A percentile compares a stretch with the other conserved stretches of the same genome.
Conservation (phyloP, 257 asterid genomes). For the Petrea volubilis region DNA sequence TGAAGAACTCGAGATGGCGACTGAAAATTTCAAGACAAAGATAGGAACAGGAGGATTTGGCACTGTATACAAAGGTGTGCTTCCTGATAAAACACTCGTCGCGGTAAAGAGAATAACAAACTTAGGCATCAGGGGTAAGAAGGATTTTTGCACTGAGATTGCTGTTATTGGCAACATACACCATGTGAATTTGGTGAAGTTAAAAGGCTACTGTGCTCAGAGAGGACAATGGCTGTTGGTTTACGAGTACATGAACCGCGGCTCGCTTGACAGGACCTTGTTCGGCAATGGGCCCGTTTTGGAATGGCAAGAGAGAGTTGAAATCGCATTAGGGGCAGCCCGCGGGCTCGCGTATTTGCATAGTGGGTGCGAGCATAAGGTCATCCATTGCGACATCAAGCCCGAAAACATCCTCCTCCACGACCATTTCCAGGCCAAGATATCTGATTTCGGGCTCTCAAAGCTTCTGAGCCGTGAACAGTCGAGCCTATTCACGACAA, state of each 20-base stretch:
- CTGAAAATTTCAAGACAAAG: slow-evolving; percentile 50
- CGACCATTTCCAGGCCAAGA: slow-evolving; percentile 55
- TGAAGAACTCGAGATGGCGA: slow-evolving; percentile 55
- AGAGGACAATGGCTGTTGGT: slow-evolving; percentile 58
- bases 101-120: slow-evolving; percentile 67
- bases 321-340: slow-evolving; percentile 69
- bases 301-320: slow-evolving; percentile 69
- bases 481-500: slow-evolving; percentile 63
- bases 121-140: slow-evolving; percentile 55
- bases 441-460: slow-evolving; percentile 82
- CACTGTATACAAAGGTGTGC: slow-evolving; percentile 60
- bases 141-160: slow-evolving; percentile 70
- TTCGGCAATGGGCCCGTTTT: slow-evolving; percentile 60
- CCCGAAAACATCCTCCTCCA: slow-evolving; percentile 80
- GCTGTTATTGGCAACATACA: slow-evolving; percentile 69
- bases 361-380: slow-evolving; percentile 66
- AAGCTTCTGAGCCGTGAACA: slow-evolving; percentile 64
- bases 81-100: slow-evolving; percentile 50
- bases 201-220: slow-evolving; percentile 70
- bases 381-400: slow-evolving; percentile 77
- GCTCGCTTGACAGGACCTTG: slow-evolving; percentile 68
- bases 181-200: slow-evolving; percentile 68
- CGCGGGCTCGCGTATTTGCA: slow-evolving; percentile 78
- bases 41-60: slow-evolving; percentile 85
- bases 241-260: slow-evolving; percentile 76